Base-by-base conservation (phyloP, 306 rosid species). In the Lupinus albus region DNA sequence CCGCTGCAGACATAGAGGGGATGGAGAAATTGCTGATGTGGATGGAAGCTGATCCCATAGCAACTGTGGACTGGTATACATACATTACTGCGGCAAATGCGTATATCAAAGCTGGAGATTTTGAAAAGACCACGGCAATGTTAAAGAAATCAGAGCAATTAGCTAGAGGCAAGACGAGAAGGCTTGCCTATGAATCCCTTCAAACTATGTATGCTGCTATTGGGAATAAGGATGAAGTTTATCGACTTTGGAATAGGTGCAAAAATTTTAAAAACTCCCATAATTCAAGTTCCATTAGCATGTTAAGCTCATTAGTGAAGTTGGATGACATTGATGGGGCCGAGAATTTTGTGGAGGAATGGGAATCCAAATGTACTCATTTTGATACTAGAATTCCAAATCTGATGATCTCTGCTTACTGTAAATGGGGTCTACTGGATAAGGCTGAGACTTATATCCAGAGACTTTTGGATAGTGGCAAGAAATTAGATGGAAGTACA, bases 271-370 rank as follows among this genome's bases (percentile, higher is more conserved):
- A 38, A 3, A 45, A 14, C 17, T 6, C 38, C 50, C 17, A 2
- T 55, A 81, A 74, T 71, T 53, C 82, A 13, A 86, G 84, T 64
- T 90, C 85, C 81, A 11, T 77, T 62, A 46, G 79, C 44, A 78
- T 85, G 76, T 5, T 90, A 33, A 80, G 78, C 68, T 84, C 95
- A 13, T 78, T 87, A n/a, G 45, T 82, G 79, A 87, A 80, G 83
- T 74, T 90, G 42, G 83, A 76, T 79, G 88, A 87, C 79, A 70
- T 85, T 30, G 85, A 81, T 20, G 85, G 89, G 17, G 84, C 86
- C 1, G 95, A 87, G 77, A 79, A 58, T 73, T 73, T 90, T 52
- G 56, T 82, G 74, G 80, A 72, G 76, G 92, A 87, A 45, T 87
- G 92, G 95, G 95, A 87, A 79, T 82, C 84, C 11, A 55, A 1